A percentile compares a stretch with the other conserved stretches of the same genome.
Conservation (phyloP, 768 basidiomycete species). For the Dacryopinax primogenitus region DNA sequence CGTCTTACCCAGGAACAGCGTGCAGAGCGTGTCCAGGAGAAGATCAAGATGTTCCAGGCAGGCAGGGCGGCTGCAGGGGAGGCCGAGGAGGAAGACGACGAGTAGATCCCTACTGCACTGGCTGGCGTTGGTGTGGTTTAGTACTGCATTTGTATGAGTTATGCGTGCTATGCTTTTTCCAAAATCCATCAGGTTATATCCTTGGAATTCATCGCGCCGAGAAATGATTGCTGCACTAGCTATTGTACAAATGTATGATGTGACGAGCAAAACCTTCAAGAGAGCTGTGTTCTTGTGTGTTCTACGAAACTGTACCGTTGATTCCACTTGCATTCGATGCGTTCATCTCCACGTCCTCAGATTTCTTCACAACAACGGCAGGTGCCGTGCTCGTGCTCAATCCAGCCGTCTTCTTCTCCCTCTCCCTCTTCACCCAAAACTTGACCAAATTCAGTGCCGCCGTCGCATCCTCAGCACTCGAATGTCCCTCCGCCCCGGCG, state of each 20-base stretch:
- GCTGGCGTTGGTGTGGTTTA: not conserved
- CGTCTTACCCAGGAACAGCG: constrained; percentile 70
- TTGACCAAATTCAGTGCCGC: constrained; percentile 81
- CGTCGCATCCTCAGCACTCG: constrained; percentile 76
- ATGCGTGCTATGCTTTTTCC: not conserved
- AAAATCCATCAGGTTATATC: constrained; percentile 4
- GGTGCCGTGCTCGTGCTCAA: not conserved
- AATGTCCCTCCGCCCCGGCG: constrained; percentile 68
- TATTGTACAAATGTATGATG: constrained; percentile 2
- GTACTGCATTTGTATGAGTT: not conserved
- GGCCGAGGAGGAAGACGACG: constrained; percentile 43
- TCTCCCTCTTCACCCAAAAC: constrained; percentile 59
- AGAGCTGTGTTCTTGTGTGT: too few species aligned
- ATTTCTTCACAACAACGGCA: not conserved
- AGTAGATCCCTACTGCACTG: not conserved
- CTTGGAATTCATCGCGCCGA: not conserved
- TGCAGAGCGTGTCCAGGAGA: constrained; percentile 63
- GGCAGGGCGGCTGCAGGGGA: constrained; percentile 34
- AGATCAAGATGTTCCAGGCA: constrained; percentile 82
- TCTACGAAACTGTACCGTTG: too few species aligned
- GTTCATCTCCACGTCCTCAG: not conserved
- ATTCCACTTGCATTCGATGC: not conserved
- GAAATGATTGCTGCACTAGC: not conserved
- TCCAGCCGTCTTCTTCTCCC: not conserved
- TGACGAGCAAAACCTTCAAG: too few species aligned